Evolutionary conservation across 768 basidiomycete species (phyloP).

Genomic region (Mycena vulgaris): DNA sequence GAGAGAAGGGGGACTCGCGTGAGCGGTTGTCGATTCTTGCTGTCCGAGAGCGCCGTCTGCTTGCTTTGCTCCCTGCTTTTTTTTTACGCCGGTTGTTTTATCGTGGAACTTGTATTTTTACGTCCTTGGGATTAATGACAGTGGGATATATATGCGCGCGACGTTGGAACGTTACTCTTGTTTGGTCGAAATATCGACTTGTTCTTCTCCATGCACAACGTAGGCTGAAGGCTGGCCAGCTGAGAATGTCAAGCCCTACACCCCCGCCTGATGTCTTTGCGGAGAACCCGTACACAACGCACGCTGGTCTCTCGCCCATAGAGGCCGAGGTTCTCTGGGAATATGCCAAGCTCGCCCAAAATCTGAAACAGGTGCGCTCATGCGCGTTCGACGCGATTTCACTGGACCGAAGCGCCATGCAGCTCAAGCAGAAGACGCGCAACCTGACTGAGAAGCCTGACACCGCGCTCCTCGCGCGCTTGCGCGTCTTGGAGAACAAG

Average conservation of each 20-base stretch:
- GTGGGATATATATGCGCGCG: no score
- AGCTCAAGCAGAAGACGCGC: slow-evolving; percentile 81
- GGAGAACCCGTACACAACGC: slow-evolving; percentile 80
- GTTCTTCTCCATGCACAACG: no score
- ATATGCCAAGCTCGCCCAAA: slow-evolving; percentile 88
- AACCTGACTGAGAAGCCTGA: slow-evolving; percentile 83
- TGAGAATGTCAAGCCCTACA: slow-evolving; percentile 44
- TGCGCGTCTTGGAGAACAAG: slow-evolving; percentile 90
- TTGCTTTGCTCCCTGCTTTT: background rate
- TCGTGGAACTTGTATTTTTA: no score
- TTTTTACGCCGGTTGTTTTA: no score
- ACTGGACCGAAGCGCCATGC: background rate
- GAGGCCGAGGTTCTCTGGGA: slow-evolving; percentile 93
- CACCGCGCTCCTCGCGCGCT: slow-evolving; percentile 78
- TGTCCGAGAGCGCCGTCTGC: background rate
- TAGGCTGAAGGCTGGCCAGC: no score
- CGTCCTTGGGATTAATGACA: no score
- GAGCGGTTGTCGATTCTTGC: background rate
- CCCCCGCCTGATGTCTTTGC: slow-evolving; percentile 61
- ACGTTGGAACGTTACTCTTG: no score
- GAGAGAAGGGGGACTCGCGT: slow-evolving; percentile 17
- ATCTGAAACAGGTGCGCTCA: slow-evolving; percentile 79
- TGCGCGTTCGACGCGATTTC: slow-evolving; percentile 2
- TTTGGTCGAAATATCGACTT: no score
- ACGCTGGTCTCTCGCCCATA: slow-evolving; percentile 74